These are phyloP conservation scores for Didymella arachidicola DNA, from an alignment of 2,329 filamentous ascomycete species.

Conservation along the genomic window DNA sequence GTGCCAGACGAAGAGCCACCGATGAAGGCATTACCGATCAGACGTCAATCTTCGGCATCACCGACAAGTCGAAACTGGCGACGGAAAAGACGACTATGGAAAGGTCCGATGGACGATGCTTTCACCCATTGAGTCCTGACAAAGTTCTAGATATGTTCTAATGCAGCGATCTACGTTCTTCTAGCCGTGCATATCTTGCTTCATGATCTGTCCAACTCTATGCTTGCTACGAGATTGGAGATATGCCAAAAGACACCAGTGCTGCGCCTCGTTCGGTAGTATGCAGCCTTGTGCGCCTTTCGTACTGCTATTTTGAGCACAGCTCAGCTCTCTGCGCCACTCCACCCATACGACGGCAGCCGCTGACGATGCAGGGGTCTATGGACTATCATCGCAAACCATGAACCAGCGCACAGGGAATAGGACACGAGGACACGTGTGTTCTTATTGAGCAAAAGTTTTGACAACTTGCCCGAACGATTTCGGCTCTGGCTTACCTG, in stretches of 20 bases:
- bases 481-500: not conserved
- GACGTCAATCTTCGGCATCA: constrained; percentile 26
- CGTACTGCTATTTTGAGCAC: constrained; percentile 13
- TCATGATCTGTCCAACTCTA: not conserved
- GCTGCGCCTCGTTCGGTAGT: not conserved
- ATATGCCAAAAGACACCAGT: not conserved
- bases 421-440: not conserved
- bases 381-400: not conserved
- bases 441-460: not conserved
- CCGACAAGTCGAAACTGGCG: constrained; percentile 44
- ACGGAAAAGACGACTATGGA: constrained; percentile 47
- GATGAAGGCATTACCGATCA: constrained; percentile 23
- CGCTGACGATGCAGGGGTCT: constrained; percentile 1
- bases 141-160: constrained; percentile 22
- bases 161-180: constrained; percentile 12
- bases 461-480: not conserved
- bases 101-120: constrained; percentile 26
- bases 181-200: not conserved
- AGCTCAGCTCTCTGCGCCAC: constrained; percentile 13
- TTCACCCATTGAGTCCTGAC: constrained; percentile 11
- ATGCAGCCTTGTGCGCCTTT: not conserved
- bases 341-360: constrained; percentile 1
- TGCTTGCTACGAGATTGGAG: not conserved
- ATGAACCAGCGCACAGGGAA: not conserved
- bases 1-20: constrained; percentile 34